Conservation (phyloP, 305 asterid genomes). For the Andrographis paniculata region DNA sequence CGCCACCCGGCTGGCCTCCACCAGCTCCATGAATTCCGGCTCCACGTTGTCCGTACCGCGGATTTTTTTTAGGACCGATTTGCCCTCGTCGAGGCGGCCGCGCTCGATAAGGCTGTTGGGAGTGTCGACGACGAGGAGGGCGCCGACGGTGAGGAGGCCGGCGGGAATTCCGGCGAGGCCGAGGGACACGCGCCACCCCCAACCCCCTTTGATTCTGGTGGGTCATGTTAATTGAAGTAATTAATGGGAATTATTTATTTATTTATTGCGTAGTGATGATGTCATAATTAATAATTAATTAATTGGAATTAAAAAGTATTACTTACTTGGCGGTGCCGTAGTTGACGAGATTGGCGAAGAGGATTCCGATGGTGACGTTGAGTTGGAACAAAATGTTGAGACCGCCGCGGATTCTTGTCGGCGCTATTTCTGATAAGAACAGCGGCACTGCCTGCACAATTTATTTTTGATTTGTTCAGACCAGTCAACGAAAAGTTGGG, state of each 20-base stretch:
- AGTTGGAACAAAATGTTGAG: constrained; percentile 89
- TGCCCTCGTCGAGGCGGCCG: constrained; percentile 68
- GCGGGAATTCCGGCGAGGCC: constrained; percentile 90
- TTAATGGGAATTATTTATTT: no score
- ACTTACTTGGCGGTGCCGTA: constrained; percentile 70
- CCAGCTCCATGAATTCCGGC: constrained; percentile 68
- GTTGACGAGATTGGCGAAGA: constrained; percentile 78
- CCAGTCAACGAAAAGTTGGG: no score
- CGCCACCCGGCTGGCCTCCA: constrained; percentile 75
- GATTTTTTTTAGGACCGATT: constrained; percentile 53
- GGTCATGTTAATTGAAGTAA: no score
- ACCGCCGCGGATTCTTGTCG: constrained; percentile 86
- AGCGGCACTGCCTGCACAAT: constrained; percentile 72
- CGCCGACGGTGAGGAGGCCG: constrained; percentile 54
- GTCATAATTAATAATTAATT: no score
- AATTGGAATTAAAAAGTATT: no score
- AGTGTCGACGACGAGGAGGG: constrained; percentile 61
- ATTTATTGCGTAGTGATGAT: no score
- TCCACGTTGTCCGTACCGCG: constrained; percentile 72
- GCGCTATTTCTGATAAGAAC: constrained; percentile 87
- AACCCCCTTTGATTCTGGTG: constrained; percentile 60
- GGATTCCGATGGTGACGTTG: constrained; percentile 74
- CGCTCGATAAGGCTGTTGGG: constrained; percentile 85
- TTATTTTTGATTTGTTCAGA: no score
- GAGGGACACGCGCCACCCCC: constrained; percentile 80